These are phyloP conservation scores for Corchorus olitorius DNA, from an alignment of 345 rosid genomes.

Conservation along the genomic window DNA sequence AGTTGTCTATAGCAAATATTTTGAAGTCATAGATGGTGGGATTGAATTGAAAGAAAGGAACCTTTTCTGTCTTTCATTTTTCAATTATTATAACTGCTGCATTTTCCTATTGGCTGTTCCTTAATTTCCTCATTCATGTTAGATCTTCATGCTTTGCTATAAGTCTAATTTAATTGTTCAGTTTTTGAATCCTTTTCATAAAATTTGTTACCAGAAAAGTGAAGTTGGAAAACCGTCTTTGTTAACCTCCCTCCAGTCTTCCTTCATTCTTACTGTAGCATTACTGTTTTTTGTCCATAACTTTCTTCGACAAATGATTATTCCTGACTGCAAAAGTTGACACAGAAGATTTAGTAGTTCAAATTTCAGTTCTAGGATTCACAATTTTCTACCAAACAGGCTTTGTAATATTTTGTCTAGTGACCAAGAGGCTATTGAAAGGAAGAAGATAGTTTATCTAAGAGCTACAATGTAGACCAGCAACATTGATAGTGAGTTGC, in stretches of 20 bases:
- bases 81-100: background rate
- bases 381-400: background rate
- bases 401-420: background rate
- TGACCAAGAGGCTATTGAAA: background rate
- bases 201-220: no score
- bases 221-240: no score
- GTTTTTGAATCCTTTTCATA: no score
- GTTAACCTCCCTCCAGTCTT: no score
- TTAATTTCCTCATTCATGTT: background rate
- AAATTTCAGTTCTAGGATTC: background rate
- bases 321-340: background rate
- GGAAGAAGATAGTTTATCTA: background rate
- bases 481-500: background rate
- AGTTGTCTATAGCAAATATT: slow-evolving; percentile 1
- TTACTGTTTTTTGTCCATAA: background rate
- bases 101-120: background rate
- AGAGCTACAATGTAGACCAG: background rate
- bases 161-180: background rate
- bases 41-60: background rate
- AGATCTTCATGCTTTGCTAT: background rate
- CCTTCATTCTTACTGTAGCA: no score
- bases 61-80: background rate
- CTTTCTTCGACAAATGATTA: background rate
- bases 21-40: background rate
- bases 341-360: background rate